Percentiles rank a stretch among this genome's conserved stretches.
phyloP scores from a whole-genome alignment of 805 yeast species.

The Hanseniaspora guilliermondii region DNA sequence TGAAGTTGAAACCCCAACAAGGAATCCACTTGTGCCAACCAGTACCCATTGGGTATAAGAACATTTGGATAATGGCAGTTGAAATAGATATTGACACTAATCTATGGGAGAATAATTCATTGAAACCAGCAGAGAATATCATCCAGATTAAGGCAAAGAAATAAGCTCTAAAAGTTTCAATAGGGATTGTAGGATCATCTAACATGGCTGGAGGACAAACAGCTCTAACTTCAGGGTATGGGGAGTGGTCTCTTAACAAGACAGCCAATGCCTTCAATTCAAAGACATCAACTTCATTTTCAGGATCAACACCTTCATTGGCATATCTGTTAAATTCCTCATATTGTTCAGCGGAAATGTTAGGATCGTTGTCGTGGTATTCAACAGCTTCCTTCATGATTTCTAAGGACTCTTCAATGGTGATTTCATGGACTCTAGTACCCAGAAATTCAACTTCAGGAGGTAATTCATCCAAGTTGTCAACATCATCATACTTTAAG shows the following conservation, averaged over 20 bases:
- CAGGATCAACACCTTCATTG: slow-evolving; percentile 21
- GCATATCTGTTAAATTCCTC: slow-evolving; percentile 26
- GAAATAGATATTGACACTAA: slow-evolving; percentile 36
- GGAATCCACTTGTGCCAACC: slow-evolving; percentile 35
- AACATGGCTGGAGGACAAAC: slow-evolving; percentile 35
- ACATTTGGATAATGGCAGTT: slow-evolving; percentile 36
- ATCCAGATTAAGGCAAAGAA: slow-evolving; percentile 35
- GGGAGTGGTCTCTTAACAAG: slow-evolving; percentile 34
- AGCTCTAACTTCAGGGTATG: slow-evolving; percentile 58
- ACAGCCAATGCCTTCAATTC: slow-evolving; percentile 28
- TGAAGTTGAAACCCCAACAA: slow-evolving; percentile 31
- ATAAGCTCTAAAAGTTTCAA: slow-evolving; percentile 37
- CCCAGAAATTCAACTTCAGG: slow-evolving; percentile 29
- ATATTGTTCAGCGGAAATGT: slow-evolving; percentile 32
- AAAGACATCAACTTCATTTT: slow-evolving; percentile 19
- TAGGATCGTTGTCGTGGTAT: slow-evolving; percentile 37
- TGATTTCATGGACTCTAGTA: slow-evolving; percentile 29
- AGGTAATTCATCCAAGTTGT: slow-evolving; percentile 17
- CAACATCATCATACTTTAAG: slow-evolving; percentile 14
- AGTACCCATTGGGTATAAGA: slow-evolving; percentile 36
- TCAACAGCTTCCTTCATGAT: slow-evolving; percentile 32
- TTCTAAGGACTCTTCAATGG: slow-evolving; percentile 30
- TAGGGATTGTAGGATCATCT: slow-evolving; percentile 38
- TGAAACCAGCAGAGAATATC: slow-evolving; percentile 41
- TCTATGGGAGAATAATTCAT: slow-evolving; percentile 46